Conservation (phyloP, 2,329 filamentous ascomycete genomes). For the Cercospora beticola region DNA sequence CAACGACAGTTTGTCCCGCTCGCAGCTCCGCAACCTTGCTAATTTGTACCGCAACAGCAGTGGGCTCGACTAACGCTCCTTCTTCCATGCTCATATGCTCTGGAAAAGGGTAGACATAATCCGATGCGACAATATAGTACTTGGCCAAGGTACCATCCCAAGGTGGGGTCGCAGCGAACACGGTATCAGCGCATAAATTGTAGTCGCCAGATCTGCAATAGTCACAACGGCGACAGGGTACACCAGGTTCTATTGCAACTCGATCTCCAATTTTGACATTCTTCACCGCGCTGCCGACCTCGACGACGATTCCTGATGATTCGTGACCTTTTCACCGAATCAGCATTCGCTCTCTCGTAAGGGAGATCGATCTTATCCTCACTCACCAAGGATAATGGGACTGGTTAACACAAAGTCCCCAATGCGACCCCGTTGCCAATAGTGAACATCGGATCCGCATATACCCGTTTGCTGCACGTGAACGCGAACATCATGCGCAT, state of each 20-base stretch:
- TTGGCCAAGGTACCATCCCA: constrained; percentile 50
- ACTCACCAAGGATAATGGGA: constrained; percentile 45
- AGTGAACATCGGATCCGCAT: constrained; percentile 68
- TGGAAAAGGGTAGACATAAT: constrained; percentile 52
- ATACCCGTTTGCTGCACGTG: constrained; percentile 80
- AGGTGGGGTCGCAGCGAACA: constrained; percentile 54
- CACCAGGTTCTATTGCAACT: constrained; percentile 52
- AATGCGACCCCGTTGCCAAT: constrained; percentile 50
- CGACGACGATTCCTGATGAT: constrained; percentile 41
- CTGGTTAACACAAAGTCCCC: constrained; percentile 48
- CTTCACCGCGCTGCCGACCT: constrained; percentile 45
- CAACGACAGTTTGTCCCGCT: constrained; percentile 45
- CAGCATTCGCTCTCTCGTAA: constrained; percentile 39
- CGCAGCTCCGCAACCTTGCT: constrained; percentile 40
- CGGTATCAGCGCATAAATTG: constrained; percentile 69
- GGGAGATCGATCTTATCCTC: constrained; percentile 41
- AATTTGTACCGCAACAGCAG: constrained; percentile 54
- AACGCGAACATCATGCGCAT: constrained; percentile 70
- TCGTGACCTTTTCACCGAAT: constrained; percentile 12
- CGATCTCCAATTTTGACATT: constrained; percentile 47
- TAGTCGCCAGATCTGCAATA: constrained; percentile 71
- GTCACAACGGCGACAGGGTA: constrained; percentile 48
- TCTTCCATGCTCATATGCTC: constrained; percentile 50
- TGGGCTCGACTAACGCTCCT: constrained; percentile 55
- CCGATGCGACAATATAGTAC: constrained; percentile 50